Evolutionary conservation across 2,329 filamentous ascomycete species (phyloP).

Genomic region (Sporothrix pallida): DNA sequence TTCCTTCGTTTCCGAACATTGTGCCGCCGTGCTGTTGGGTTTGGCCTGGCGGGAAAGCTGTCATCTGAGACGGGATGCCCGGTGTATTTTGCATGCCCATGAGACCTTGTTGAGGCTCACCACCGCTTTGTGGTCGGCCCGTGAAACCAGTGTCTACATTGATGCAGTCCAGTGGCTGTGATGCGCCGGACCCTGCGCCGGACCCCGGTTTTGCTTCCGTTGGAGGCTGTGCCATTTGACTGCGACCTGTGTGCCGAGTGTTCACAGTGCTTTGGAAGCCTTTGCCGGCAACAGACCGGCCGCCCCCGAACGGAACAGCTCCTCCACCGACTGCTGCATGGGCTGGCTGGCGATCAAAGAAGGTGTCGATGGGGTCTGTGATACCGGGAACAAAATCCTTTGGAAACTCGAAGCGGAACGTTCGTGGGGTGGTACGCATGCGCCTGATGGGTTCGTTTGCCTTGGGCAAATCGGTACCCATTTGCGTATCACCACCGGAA

Average conservation of each 20-base stretch:
- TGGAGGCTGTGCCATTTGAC: background rate
- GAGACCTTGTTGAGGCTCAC: background rate
- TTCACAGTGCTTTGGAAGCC: background rate
- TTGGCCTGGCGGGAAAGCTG: background rate
- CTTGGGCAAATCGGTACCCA: background rate
- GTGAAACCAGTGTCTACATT: background rate
- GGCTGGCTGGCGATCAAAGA: constrained; percentile 33
- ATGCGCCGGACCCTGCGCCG: background rate
- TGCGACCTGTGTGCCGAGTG: background rate
- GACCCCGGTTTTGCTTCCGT: background rate
- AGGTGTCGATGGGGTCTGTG: constrained; percentile 41
- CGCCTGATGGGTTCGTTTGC: constrained; percentile 32
- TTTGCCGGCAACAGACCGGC: background rate
- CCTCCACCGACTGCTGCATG: background rate
- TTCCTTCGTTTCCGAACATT: background rate
- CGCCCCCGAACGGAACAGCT: background rate
- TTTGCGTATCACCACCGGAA: background rate
- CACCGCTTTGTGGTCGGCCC: background rate
- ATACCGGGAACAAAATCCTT: constrained; percentile 21
- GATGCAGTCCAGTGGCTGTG: background rate
- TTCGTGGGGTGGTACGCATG: constrained; percentile 7
- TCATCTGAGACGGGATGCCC: background rate
- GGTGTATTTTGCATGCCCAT: background rate
- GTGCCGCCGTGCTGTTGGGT: background rate
- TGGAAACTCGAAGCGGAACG: constrained; percentile 37